These are phyloP conservation scores for Paramecium octaurelia DNA, from an alignment of 73 alveolate genomes.

Conservation along the genomic window DNA sequence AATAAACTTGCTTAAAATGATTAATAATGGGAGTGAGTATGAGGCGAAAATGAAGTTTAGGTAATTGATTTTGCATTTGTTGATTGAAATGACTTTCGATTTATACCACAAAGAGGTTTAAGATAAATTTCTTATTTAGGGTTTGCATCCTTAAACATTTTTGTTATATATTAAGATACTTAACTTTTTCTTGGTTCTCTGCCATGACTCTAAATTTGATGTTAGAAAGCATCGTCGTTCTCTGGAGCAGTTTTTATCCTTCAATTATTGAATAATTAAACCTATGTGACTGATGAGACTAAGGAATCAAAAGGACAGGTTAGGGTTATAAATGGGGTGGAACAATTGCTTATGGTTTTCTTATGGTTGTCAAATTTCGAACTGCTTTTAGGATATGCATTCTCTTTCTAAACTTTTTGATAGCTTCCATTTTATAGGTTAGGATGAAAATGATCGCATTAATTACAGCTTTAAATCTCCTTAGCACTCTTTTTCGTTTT, in stretches of 20 bases:
- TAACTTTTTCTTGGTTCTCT: slow-evolving; percentile 1
- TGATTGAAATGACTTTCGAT: background rate
- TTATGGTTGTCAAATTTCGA: background rate
- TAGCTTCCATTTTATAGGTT: background rate
- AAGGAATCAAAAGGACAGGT: background rate
- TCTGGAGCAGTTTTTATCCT: background rate
- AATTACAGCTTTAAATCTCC: slow-evolving; percentile 25
- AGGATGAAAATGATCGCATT: slow-evolving; percentile 6
- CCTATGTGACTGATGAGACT: background rate
- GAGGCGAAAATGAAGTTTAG: background rate
- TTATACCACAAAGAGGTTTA: background rate
- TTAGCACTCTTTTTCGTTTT: background rate
- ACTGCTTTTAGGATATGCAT: background rate
- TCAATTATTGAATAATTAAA: background rate
- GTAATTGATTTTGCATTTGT: background rate
- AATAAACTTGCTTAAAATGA: background rate
- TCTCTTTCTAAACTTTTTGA: background rate
- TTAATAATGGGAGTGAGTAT: background rate
- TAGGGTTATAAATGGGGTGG: background rate
- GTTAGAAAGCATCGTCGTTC: background rate
- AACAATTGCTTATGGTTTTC: background rate
- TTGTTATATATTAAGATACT: background rate
- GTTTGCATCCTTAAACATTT: background rate
- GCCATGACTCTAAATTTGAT: background rate
- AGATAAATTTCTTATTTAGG: background rate